These are phyloP conservation scores for Yamadazyma endophytica DNA, from an alignment of 805 yeast genomes.

Conservation along the genomic window DNA sequence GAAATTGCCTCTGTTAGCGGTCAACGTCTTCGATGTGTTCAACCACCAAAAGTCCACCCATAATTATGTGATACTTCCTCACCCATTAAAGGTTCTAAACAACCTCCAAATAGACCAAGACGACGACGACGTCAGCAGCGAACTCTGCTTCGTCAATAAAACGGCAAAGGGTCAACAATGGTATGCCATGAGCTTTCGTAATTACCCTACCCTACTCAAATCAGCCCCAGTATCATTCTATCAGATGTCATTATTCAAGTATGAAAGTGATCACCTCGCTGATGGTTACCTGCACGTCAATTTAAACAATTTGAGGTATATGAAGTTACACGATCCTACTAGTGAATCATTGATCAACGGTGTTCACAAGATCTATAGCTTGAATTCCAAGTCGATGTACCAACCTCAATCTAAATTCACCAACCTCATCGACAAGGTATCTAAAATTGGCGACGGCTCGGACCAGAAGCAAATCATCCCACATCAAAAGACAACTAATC, in stretches of 20 bases:
- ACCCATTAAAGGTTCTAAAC: conserved; percentile 51
- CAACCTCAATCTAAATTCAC: conserved; percentile 33
- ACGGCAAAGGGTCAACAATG: conserved; percentile 63
- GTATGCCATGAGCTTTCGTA: conserved; percentile 78
- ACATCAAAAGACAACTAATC: conserved; percentile 1
- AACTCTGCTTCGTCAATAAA: conserved; percentile 61
- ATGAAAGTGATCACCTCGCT: conserved; percentile 12
- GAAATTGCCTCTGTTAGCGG: conserved; percentile 65
- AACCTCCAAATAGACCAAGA: conserved; percentile 20
- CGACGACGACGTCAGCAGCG: conserved; percentile 18
- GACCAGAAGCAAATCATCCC: not conserved
- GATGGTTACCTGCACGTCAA: conserved; percentile 11
- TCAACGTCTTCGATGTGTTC: conserved; percentile 76
- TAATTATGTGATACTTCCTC: conserved; percentile 56
- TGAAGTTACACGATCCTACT: conserved; percentile 1
- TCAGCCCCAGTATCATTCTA: conserved; percentile 75
- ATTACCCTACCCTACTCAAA: conserved; percentile 77
- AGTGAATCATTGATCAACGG: conserved; percentile 28
- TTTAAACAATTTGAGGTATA: conserved; percentile 7
- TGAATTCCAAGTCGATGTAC: conserved; percentile 26
- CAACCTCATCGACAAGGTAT: conserved; percentile 3
- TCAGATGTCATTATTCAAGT: conserved; percentile 33
- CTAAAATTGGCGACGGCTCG: conserved; percentile 22
- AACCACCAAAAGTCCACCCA: conserved; percentile 14
- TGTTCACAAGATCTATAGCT: conserved; percentile 27